phyloP scores from a whole-genome alignment of 345 rosid genomes.

The Populus pruinosa region DNA sequence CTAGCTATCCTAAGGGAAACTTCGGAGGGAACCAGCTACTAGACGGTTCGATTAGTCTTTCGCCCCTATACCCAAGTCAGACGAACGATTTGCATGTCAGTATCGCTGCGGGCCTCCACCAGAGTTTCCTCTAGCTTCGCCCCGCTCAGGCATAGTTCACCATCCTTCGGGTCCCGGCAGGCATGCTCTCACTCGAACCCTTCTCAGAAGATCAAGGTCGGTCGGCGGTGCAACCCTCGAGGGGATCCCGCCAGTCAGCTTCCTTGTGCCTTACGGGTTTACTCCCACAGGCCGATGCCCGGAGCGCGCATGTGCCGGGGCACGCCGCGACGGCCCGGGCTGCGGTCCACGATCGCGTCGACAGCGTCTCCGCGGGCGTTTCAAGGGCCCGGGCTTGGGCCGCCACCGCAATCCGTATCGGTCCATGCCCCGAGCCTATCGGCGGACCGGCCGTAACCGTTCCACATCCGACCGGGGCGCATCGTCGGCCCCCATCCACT shows the following conservation, averaged over 20 bases:
- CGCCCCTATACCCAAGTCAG: slow-evolving; percentile 23
- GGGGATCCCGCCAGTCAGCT: slow-evolving; percentile 1
- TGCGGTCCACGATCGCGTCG: too few species aligned
- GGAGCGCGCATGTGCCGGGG: slow-evolving; percentile 8
- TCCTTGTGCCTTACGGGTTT: slow-evolving; percentile 18
- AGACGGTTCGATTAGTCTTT: slow-evolving; percentile 35
- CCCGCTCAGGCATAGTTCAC: not conserved
- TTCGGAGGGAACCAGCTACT: slow-evolving; percentile 40
- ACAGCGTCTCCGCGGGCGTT: too few species aligned
- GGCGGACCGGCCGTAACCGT: too few species aligned
- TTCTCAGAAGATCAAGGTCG: slow-evolving; percentile 1
- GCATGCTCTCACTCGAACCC: slow-evolving; percentile 1
- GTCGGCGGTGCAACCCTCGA: not conserved
- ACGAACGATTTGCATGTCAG: not conserved
- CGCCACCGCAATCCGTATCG: too few species aligned
- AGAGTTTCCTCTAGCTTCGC: not conserved
- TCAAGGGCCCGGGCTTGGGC: too few species aligned
- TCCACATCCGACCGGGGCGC: too few species aligned
- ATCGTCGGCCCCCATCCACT: too few species aligned
- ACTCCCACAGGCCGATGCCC: slow-evolving; percentile 34
- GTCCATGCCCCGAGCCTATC: too few species aligned
- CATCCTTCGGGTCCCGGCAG: slow-evolving; percentile 4
- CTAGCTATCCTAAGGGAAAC: slow-evolving; percentile 36
- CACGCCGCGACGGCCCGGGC: not conserved
- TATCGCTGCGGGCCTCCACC: slow-evolving; percentile 7